Evolutionary conservation across 345 rosid genomes (phyloP).

Genomic region (Turnera subulata): DNA sequence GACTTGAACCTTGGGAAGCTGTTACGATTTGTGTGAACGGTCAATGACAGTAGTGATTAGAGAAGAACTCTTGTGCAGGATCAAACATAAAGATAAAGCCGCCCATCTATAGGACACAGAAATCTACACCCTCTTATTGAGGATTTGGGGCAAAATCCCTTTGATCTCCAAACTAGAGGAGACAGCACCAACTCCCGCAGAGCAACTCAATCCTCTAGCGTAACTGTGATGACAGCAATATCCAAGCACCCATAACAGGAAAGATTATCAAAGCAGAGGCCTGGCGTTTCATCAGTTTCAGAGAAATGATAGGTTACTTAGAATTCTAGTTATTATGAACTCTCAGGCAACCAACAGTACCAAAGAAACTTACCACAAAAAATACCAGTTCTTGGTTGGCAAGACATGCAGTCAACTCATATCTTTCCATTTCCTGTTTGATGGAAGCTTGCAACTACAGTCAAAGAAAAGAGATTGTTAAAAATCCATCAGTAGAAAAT

Average conservation of each 20-base stretch:
- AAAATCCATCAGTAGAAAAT: background rate
- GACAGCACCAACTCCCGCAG: no score
- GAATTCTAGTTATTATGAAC: conserved; percentile 1
- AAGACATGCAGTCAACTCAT: conserved; percentile 50
- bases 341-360: background rate
- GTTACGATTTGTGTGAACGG: no score
- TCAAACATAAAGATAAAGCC: no score
- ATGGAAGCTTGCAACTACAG: conserved; percentile 65
- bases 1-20: no score
- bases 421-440: conserved; percentile 58
- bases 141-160: no score
- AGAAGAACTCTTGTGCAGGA: no score
- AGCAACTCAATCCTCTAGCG: no score
- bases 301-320: background rate
- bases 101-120: no score
- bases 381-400: conserved; percentile 64
- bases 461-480: conserved; percentile 1
- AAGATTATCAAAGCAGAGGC: conserved; percentile 69
- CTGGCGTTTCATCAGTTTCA: conserved; percentile 35
- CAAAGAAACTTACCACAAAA: conserved; percentile 50
- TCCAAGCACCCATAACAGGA: conserved; percentile 64
- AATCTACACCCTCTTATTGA: no score
- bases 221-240: conserved; percentile 34
- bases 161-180: no score
- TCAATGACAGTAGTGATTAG: no score